A percentile compares a stretch with the other conserved stretches of the same genome.
These are phyloP conservation scores for Fusarium sp. DNA, from an alignment of 2,329 filamentous ascomycete species.

Conservation along the genomic window DNA sequence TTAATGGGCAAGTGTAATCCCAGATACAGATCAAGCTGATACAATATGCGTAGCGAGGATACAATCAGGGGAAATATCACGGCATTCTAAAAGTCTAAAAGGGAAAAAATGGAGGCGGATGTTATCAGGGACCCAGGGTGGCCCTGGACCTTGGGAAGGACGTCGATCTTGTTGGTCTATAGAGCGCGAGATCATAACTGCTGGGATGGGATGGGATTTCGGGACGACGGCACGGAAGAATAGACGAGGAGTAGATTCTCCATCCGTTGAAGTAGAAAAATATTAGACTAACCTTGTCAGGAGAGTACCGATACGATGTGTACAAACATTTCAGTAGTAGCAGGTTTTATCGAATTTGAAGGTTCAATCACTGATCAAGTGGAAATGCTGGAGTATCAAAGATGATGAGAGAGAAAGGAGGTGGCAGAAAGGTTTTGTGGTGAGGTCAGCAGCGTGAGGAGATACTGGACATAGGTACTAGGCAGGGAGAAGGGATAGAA, in stretches of 20 bases:
- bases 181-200: background rate
- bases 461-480: too few species aligned
- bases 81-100: constrained; percentile 8
- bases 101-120: background rate
- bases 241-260: background rate
- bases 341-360: background rate
- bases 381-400: background rate
- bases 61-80: background rate
- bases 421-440: constrained; percentile 10
- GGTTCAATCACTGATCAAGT: background rate
- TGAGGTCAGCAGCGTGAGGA: background rate
- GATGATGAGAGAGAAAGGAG: constrained; percentile 15
- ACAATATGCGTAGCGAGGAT: constrained; percentile 13
- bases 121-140: background rate
- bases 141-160: background rate
- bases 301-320: background rate
- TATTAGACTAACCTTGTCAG: background rate
- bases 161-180: constrained; percentile 5
- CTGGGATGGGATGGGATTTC: background rate
- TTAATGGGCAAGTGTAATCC: background rate
- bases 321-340: background rate
- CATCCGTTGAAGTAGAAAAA: background rate
- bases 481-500: constrained; percentile 5
- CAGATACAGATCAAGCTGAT: constrained; percentile 2
- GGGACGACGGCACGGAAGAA: constrained; percentile 5